Base-by-base conservation (phyloP, 352 stramenopile genomes). In the Phytophthora syringae region DNA sequence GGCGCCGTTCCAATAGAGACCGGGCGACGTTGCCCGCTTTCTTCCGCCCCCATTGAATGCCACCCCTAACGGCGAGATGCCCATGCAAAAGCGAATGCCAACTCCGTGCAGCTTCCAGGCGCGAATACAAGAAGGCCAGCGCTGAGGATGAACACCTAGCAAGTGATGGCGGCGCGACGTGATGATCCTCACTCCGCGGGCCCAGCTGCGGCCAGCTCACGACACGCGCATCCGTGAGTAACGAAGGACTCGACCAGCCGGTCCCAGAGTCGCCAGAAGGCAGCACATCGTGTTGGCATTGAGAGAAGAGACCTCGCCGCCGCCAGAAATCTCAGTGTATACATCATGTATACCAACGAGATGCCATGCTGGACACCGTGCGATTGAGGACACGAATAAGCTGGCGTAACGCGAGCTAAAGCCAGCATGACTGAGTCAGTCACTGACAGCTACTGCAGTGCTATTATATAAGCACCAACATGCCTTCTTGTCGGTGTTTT, bases 21-120 rank as follows among this genome's bases (percentile, higher is more conserved):
- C 22, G 34, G 50, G 34, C 52, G 64, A 47, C 52, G 60, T 69
- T 59, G 54, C 44, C 45, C 20, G 34, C 24, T 61, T 60, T 74
- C 52, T 74, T 74, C 60, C 60, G 44, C 66, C 60, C 64, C 32
- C n/a, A 15, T 45, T 48, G 52, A 44, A 58, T 69, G 53, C 60
- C 44, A 69, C 60, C 39, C 62, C 49, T 66, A 7, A 42, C n/a
- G 9, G 9, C 27, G 27, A 32, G 5, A 32, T 32, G 27, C 9
- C 27, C 5, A 32, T 32, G 27, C 27, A 32, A 32, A 32, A 32
- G 27, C n/a, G n/a, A n/a, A n/a, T n/a, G n/a, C 27, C 27, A 32
- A 32, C 27, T 32, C 9, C 27, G 27, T 32, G 9, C 27, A 32
- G 27, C 27, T 32, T 32, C 27, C 27, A 32, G 9, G 27, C 9